phyloP scores from a whole-genome alignment of 805 yeast species.

The Saturnispora besseyi region DNA sequence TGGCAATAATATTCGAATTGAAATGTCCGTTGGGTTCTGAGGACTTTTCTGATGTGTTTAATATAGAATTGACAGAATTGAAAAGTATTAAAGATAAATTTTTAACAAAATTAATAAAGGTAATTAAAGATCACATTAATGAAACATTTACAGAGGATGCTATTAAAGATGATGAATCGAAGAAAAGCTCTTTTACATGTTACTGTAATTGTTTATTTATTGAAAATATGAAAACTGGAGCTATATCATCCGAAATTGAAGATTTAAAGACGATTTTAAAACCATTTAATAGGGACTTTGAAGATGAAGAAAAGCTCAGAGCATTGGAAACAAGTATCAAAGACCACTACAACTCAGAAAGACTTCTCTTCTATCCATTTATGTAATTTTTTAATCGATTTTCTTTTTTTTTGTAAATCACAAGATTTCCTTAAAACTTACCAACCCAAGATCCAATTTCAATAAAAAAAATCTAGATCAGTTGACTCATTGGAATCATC shows the following conservation, averaged over 20 bases:
- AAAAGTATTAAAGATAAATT: neutral
- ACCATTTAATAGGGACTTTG: neutral
- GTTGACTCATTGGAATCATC: constrained; percentile 2
- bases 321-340: neutral
- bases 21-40: constrained; percentile 8
- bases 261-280: neutral
- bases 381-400: neutral
- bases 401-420: neutral
- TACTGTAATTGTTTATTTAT: neutral
- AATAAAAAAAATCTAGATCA: neutral
- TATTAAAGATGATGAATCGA: neutral
- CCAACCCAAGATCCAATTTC: neutral
- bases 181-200: neutral
- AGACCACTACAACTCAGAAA: constrained; percentile 2
- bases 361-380: constrained; percentile 2
- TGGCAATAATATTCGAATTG: constrained; percentile 16
- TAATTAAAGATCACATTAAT: neutral
- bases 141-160: neutral
- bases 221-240: neutral
- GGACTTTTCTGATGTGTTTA: constrained; percentile 25
- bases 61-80: neutral
- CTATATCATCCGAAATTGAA: neutral
- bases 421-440: neutral
- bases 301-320: neutral
- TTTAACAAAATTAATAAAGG: neutral